phyloP scores from a whole-genome alignment of 768 basidiomycete species.

The Podaxis sp. region DNA sequence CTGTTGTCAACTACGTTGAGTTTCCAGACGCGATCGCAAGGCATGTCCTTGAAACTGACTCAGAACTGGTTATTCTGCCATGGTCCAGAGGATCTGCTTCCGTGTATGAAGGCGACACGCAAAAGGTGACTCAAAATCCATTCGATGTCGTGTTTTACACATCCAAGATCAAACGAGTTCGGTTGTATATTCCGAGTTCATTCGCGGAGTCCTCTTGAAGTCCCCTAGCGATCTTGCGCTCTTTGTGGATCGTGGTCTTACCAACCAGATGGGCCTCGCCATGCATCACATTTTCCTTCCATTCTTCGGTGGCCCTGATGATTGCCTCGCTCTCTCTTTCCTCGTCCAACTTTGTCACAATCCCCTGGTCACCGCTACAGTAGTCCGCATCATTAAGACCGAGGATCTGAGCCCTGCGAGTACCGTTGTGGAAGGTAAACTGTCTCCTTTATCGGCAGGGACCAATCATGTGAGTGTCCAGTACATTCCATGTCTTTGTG shows the following conservation, averaged over 20 bases:
- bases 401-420: conserved; percentile 30
- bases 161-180: conserved; percentile 48
- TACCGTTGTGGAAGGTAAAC: conserved; percentile 22
- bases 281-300: conserved; percentile 73
- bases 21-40: conserved; percentile 63
- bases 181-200: conserved; percentile 73
- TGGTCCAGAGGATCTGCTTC: conserved; percentile 58
- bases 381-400: conserved; percentile 55
- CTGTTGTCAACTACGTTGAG: conserved; percentile 72
- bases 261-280: conserved; percentile 18
- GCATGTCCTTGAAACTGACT: conserved; percentile 49
- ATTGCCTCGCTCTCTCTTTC: conserved; percentile 78
- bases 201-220: conserved; percentile 75
- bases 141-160: conserved; percentile 72
- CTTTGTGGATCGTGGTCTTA: conserved; percentile 73
- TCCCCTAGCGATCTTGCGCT: conserved; percentile 76
- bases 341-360: conserved; percentile 75
- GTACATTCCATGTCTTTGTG: neutral
- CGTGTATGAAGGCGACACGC: conserved; percentile 17
- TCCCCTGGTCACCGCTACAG: conserved; percentile 61
- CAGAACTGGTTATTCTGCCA: conserved; percentile 79
- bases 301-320: conserved; percentile 94
- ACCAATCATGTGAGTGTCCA: neutral
- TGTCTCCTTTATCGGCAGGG: conserved; percentile 10
- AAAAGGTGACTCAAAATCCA: conserved; percentile 47